Base-by-base conservation (phyloP, 1,284 basidiomycete species). In the Cutaneotrichosporon sp. region DNA sequence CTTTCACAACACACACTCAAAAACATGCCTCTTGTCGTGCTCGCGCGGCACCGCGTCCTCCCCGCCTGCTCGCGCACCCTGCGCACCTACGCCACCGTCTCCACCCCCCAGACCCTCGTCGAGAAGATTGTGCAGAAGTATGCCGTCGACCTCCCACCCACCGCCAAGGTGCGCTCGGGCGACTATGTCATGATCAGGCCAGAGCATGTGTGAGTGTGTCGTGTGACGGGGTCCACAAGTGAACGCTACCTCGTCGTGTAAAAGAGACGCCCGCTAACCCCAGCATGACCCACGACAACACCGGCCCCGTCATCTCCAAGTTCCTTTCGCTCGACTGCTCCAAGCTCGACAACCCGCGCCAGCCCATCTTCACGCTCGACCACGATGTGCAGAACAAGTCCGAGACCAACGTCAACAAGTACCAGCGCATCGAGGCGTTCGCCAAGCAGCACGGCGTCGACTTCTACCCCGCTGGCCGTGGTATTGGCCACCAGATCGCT, bases 151-250 rank as follows among this genome's bases (percentile, higher is more conserved):
- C 83, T 94, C 1, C 86, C 90, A 1, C 79, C 83, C 56, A 87
- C 87, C 49, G 89, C 90, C 72, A 83, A 84, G 27, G 91, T 98
- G 67, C 87, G 87, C 72, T 91, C 95, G 29, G 97, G 97, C 36
- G 97, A 99, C 87, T 99, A 98, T 87, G 94, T 99, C 54, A 97
- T 97, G 91, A 97, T 99, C 79, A 87, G 87, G 29, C 97, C 97
- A 20, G 88, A 97, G 76, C 92, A 97, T 84, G 94, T 98, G 83
- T 81, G 60, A 69, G 80, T 74, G 2, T 10, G 18, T 36, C 3
- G 29, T 11, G 18, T 20, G 16, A 18, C 18, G 18, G 38, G 16
- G 38, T 9, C 4, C 38, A 18, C 18, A 42, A n/a, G 38, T 7
- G 38, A 4, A 42, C 7, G 18, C 18, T n/a, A n/a, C n/a, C n/a